A percentile compares a stretch with the other conserved stretches of the same genome.
These are phyloP conservation scores for Neostapfia colusana DNA, from an alignment of 176 grass and related monocot genomes.

Conservation along the genomic window DNA sequence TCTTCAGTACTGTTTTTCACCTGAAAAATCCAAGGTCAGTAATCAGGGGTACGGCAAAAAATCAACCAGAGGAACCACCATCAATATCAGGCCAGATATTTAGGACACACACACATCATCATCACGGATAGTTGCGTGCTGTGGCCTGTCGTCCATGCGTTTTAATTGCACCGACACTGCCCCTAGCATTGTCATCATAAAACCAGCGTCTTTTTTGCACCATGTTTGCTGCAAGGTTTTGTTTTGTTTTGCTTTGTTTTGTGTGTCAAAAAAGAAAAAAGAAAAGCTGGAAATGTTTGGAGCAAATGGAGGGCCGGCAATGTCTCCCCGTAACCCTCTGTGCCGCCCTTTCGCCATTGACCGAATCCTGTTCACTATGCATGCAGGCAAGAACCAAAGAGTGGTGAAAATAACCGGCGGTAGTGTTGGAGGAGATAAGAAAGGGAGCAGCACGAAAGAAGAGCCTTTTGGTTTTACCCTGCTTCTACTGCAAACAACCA, in stretches of 20 bases:
- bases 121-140: background rate
- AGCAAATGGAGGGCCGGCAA: constrained; percentile 44
- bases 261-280: constrained; percentile 3
- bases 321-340: constrained; percentile 27
- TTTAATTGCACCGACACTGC: constrained; percentile 41
- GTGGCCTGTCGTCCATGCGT: constrained; percentile 43
- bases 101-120: background rate
- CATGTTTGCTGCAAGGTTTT: background rate
- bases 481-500: constrained; percentile 31
- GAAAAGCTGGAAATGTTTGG: constrained; percentile 28
- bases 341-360: constrained; percentile 32
- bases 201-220: background rate
- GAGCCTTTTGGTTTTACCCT: constrained; percentile 43
- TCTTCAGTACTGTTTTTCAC: background rate
- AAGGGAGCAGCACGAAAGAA: constrained; percentile 24
- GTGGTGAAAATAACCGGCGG: background rate
- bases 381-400: constrained; percentile 17
- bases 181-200: constrained; percentile 4
- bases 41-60: background rate
- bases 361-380: constrained; percentile 47
- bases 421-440: constrained; percentile 28
- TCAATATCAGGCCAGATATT: background rate
- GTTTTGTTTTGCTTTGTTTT: too few relatives aligned
- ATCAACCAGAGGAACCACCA: background rate
- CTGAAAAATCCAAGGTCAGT: background rate